These are phyloP conservation scores for Endothia cerciana DNA, from an alignment of 2,329 filamentous ascomycete genomes.

Conservation along the genomic window DNA sequence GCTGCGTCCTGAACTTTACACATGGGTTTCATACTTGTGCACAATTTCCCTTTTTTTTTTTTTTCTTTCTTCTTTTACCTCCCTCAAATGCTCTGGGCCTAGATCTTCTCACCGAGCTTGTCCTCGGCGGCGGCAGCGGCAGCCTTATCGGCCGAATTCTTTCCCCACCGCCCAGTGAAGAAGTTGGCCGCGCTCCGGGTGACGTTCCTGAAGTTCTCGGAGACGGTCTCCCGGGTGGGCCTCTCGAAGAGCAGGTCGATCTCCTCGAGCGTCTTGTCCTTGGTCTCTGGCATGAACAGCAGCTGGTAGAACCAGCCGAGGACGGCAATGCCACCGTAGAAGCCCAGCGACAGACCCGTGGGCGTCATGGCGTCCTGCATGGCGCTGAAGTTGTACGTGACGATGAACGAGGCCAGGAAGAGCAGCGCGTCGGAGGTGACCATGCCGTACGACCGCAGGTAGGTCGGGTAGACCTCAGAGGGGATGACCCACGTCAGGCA, in stretches of 20 bases:
- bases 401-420: slow-evolving; percentile 73
- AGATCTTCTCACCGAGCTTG: slow-evolving; percentile 28
- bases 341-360: slow-evolving; percentile 69
- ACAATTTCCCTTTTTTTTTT: not conserved
- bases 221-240: slow-evolving; percentile 65
- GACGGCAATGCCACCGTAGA: slow-evolving; percentile 75
- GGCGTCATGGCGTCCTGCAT: slow-evolving; percentile 71
- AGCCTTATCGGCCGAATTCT: slow-evolving; percentile 18
- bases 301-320: slow-evolving; percentile 74
- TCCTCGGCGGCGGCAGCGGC: slow-evolving; percentile 14
- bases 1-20: not conserved
- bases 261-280: slow-evolving; percentile 70
- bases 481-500: slow-evolving; percentile 70
- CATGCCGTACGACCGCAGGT: slow-evolving; percentile 75
- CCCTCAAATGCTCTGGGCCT: not conserved
- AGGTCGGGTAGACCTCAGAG: slow-evolving; percentile 73
- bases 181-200: slow-evolving; percentile 25
- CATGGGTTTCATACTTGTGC: not conserved
- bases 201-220: slow-evolving; percentile 54
- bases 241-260: slow-evolving; percentile 69
- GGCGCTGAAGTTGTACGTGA: slow-evolving; percentile 74
- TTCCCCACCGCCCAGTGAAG: slow-evolving; percentile 24
- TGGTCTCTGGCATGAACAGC: slow-evolving; percentile 77
- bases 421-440: slow-evolving; percentile 69
- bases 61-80: not conserved